phyloP scores from a whole-genome alignment of 331 rosid species.

The Stylosanthes scabra region DNA sequence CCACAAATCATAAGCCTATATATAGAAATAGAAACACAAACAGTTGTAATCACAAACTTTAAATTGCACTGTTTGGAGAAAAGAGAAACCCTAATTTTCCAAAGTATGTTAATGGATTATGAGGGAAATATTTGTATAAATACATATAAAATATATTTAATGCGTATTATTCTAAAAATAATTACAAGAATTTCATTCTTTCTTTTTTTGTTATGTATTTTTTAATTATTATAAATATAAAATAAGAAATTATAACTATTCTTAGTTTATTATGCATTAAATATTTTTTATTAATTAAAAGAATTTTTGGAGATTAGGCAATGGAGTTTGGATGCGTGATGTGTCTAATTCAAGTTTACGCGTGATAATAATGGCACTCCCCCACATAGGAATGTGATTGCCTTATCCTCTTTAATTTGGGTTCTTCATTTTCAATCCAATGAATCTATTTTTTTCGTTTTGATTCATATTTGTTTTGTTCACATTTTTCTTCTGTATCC shows the following conservation, averaged over 20 bases:
- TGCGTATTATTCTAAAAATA: no score
- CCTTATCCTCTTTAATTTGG: slow-evolving; percentile 44
- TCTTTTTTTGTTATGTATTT: no score
- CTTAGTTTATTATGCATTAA: no score
- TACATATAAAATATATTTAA: no score
- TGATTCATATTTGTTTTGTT: slow-evolving; percentile 25
- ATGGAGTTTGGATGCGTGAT: slow-evolving; percentile 24
- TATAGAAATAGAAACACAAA: slow-evolving; percentile 24
- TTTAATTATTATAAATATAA: no score
- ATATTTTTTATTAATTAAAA: no score
- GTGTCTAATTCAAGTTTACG: slow-evolving; percentile 42
- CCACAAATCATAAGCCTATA: slow-evolving; percentile 15
- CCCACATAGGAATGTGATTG: slow-evolving; percentile 42
- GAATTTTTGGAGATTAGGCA: neutral
- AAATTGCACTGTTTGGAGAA: slow-evolving; percentile 23
- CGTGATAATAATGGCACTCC: slow-evolving; percentile 41
- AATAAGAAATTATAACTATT: no score
- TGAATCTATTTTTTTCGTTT: slow-evolving; percentile 36
- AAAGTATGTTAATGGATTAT: slow-evolving; percentile 13
- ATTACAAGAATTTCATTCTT: no score
- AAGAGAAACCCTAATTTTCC: slow-evolving; percentile 23
- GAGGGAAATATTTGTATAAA: neutral
- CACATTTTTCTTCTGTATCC: slow-evolving; percentile 34
- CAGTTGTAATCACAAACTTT: slow-evolving; percentile 54
- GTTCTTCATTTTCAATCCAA: neutral